These are phyloP conservation scores for Caryopteris hybrid DNA, from an alignment of 305 asterid species.

Conservation along the genomic window DNA sequence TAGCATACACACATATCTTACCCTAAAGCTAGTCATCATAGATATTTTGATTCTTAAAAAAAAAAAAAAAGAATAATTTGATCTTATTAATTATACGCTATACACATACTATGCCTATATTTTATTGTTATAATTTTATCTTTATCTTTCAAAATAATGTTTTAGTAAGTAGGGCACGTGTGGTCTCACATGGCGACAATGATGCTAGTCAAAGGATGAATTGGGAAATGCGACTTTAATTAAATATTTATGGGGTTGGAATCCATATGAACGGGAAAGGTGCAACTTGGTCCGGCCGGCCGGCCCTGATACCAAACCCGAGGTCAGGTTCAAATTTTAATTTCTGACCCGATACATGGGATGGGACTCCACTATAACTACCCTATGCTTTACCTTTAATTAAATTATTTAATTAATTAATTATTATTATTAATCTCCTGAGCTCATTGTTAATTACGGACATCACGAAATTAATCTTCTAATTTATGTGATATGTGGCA, in stretches of 20 bases:
- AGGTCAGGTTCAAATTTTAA: not conserved
- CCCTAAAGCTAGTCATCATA: too few species aligned
- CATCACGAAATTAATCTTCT: too few species aligned
- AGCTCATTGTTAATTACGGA: too few species aligned
- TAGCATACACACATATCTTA: too few species aligned
- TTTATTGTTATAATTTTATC: too few species aligned
- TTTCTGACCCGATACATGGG: slow-evolving; percentile 15
- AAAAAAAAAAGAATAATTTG: too few species aligned
- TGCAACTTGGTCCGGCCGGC: slow-evolving; percentile 34
- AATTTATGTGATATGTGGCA: too few species aligned
- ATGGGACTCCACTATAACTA: slow-evolving; percentile 15
- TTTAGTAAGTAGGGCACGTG: slow-evolving; percentile 39
- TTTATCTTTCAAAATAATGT: not conserved
- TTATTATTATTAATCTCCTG: too few species aligned
- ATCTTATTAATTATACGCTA: too few species aligned
- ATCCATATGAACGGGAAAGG: slow-evolving; percentile 38
- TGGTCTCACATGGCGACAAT: slow-evolving; percentile 50
- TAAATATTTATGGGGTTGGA: slow-evolving; percentile 21
- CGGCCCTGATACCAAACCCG: slow-evolving; percentile 32
- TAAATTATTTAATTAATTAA: too few species aligned
- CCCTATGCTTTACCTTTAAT: not conserved
- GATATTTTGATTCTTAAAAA: too few species aligned
- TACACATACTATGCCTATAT: too few species aligned
- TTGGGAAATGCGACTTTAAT: not conserved
- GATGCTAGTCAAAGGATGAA: slow-evolving; percentile 29